Conservation (phyloP, 176 grass and related monocot species). For the Musa schizocarpa region DNA sequence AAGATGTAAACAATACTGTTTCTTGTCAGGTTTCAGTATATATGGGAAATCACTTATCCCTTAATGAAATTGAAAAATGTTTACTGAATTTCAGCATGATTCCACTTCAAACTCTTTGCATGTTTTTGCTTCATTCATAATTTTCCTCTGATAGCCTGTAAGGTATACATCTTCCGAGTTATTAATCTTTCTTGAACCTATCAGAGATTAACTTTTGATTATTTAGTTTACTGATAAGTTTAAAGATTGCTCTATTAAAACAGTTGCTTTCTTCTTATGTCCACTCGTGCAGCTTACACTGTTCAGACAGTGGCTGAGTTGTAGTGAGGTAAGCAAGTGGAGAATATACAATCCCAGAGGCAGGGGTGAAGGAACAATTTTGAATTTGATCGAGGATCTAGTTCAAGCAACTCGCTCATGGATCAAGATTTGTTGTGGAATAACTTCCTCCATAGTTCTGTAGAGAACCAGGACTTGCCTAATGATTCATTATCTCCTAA, state of each 20-base stretch:
- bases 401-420: slow-evolving; percentile 41
- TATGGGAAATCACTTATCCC: no score
- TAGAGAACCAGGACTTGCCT: slow-evolving; percentile 12
- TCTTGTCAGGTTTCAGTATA: no score
- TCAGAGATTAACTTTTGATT: background rate
- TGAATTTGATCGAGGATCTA: slow-evolving; percentile 42
- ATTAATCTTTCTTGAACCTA: background rate
- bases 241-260: background rate
- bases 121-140: background rate
- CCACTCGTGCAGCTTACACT: background rate
- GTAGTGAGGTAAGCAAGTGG: background rate
- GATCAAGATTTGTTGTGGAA: slow-evolving; percentile 61
- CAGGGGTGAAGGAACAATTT: slow-evolving; percentile 55
- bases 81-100: background rate
- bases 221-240: background rate
- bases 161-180: background rate
- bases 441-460: slow-evolving; percentile 19
- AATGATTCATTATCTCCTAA: background rate
- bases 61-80: background rate
- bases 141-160: background rate
- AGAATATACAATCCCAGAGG: slow-evolving; percentile 14
- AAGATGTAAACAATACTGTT: no score
- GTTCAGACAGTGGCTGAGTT: background rate
- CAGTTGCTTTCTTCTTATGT: background rate
- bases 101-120: background rate